These are phyloP conservation scores for Citrus glauca DNA, from an alignment of 345 rosid species.

Conservation along the genomic window DNA sequence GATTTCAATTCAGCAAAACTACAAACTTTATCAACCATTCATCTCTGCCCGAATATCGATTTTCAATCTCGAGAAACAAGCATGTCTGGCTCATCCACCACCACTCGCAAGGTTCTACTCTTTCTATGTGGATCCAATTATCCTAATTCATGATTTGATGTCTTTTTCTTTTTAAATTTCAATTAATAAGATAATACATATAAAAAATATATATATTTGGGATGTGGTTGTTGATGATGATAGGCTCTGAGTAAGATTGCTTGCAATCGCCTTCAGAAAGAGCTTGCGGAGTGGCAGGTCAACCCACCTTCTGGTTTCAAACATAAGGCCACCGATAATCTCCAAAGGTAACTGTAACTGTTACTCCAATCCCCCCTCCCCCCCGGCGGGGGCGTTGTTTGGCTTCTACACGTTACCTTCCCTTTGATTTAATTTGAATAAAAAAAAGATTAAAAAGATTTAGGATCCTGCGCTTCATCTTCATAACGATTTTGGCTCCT, in stretches of 20 bases:
- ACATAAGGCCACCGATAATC: constrained; percentile 89
- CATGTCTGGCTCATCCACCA: constrained; percentile 85
- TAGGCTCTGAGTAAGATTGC: constrained; percentile 91
- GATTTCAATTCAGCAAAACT: too few species aligned
- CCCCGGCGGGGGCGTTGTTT: background rate
- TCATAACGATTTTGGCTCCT: background rate
- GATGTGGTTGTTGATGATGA: constrained; percentile 7
- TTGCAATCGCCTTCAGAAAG: constrained; percentile 89
- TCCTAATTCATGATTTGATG: background rate
- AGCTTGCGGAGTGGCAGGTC: constrained; percentile 93
- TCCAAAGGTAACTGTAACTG: constrained; percentile 70
- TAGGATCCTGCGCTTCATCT: background rate
- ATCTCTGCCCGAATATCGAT: constrained; percentile 3
- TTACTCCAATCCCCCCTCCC: background rate
- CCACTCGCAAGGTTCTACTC: constrained; percentile 61
- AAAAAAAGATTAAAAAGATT: background rate
- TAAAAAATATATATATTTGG: background rate
- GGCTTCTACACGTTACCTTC: background rate
- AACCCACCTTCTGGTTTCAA: constrained; percentile 90
- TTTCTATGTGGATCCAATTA: background rate
- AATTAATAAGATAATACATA: too few species aligned
- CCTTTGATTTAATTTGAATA: background rate
- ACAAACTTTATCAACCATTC: background rate
- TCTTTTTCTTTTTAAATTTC: too few species aligned
- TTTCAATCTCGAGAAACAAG: constrained; percentile 4